These are phyloP conservation scores for Monosporascus sp. DNA, from an alignment of 2,329 filamentous ascomycete genomes.

Conservation along the genomic window DNA sequence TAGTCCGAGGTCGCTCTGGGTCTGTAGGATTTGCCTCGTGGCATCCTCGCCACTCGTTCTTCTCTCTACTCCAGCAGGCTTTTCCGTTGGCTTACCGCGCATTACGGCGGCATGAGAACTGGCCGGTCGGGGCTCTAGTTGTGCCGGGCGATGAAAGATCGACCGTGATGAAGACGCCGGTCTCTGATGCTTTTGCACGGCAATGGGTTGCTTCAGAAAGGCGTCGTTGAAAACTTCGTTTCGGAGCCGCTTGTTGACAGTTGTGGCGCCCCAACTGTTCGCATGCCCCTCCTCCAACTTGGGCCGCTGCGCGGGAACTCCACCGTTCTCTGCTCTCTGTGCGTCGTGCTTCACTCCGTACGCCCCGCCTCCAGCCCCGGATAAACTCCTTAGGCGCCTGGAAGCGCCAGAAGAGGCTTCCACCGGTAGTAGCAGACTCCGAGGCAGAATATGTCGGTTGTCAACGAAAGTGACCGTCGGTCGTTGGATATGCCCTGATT, in stretches of 20 bases:
- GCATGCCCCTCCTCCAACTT: slow-evolving; percentile 51
- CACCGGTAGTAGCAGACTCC: slow-evolving; percentile 66
- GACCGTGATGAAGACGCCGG: slow-evolving; percentile 57
- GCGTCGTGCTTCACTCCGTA: slow-evolving; percentile 13
- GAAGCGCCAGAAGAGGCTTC: slow-evolving; percentile 30
- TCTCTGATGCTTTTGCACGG: slow-evolving; percentile 70
- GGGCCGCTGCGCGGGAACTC: slow-evolving; percentile 27
- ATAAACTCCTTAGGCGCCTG: slow-evolving; percentile 32
- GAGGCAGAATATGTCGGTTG: slow-evolving; percentile 87
- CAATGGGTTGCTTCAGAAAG: slow-evolving; percentile 77
- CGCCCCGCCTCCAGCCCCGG: slow-evolving; percentile 24
- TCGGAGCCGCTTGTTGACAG: slow-evolving; percentile 79
- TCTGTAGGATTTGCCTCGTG: slow-evolving; percentile 20
- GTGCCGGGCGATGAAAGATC: slow-evolving; percentile 49
- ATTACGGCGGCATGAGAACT: slow-evolving; percentile 33
- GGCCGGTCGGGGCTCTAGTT: slow-evolving; percentile 36
- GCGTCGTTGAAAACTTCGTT: slow-evolving; percentile 92
- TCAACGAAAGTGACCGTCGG: slow-evolving; percentile 92
- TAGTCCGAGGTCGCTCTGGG: slow-evolving; percentile 30
- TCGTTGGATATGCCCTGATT: slow-evolving; percentile 58
- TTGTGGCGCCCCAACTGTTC: slow-evolving; percentile 83
- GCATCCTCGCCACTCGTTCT: slow-evolving; percentile 18
- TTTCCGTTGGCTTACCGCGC: slow-evolving; percentile 5
- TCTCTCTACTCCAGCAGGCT: slow-evolving; percentile 1
- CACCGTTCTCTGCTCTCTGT: slow-evolving; percentile 6